Evolutionary conservation across 148 eudicot species (phyloP).

Genomic region (Limonium bicolor): DNA sequence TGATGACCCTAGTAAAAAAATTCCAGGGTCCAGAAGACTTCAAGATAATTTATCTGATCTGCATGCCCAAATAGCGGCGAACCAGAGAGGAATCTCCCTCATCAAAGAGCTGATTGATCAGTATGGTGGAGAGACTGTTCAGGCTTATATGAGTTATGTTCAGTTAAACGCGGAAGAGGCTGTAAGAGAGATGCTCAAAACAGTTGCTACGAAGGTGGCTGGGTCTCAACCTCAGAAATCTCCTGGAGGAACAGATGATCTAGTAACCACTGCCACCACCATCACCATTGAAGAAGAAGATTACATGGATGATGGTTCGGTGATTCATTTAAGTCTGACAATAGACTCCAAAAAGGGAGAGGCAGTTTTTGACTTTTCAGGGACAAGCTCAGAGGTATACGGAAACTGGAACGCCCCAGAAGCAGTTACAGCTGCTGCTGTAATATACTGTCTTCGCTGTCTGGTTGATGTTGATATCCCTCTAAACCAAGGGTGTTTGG

Average conservation of each 20-base stretch:
- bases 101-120: conserved; percentile 95
- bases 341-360: conserved; percentile 65
- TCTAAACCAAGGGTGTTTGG: conserved; percentile 88
- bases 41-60: conserved; percentile 94
- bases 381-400: conserved; percentile 90
- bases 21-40: conserved; percentile 86
- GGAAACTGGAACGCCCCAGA: conserved; percentile 98
- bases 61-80: conserved; percentile 94
- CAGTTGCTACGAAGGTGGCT: conserved; percentile 54
- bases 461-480: conserved; percentile 92
- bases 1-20: conserved; percentile 27
- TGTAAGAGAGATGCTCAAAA: conserved; percentile 92
- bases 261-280: too few relatives aligned
- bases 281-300: conserved; percentile 85
- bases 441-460: conserved; percentile 87
- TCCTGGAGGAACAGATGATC: conserved; percentile 11
- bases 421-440: conserved; percentile 90
- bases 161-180: conserved; percentile 85
- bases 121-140: conserved; percentile 67
- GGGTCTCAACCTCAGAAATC: conserved; percentile 13
- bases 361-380: conserved; percentile 73
- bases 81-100: conserved; percentile 94
- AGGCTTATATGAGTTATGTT: conserved; percentile 86
- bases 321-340: conserved; percentile 62
- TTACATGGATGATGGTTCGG: conserved; percentile 95